These are phyloP conservation scores for Rhynchosporium graminicola DNA, from an alignment of 2,329 filamentous ascomycete species.

Conservation along the genomic window DNA sequence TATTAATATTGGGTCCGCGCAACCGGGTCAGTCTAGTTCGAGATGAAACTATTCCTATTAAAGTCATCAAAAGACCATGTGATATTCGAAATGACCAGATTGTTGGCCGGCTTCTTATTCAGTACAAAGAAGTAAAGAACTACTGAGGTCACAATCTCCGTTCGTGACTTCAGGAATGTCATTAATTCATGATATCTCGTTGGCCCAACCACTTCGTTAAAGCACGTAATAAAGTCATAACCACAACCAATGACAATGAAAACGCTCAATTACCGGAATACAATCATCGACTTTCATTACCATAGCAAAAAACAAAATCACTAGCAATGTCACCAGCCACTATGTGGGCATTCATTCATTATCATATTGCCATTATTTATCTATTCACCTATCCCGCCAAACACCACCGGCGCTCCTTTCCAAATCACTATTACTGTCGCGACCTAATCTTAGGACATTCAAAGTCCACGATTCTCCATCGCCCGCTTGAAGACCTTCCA, in stretches of 20 bases:
- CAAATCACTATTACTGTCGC: background rate
- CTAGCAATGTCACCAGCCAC: no score
- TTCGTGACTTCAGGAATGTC: background rate
- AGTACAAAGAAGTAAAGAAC: background rate
- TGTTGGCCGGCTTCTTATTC: background rate
- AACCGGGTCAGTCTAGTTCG: constrained; percentile 1
- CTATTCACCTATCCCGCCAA: no score
- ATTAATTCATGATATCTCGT: background rate
- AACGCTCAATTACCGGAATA: background rate
- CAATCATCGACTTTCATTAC: no score
- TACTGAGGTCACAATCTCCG: background rate
- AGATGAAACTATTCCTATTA: background rate
- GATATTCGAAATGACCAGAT: background rate
- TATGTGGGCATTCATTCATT: no score
- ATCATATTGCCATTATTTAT: no score
- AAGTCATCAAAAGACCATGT: background rate
- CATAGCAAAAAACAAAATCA: no score
- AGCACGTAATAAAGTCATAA: background rate
- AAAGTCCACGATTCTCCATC: constrained; percentile 29
- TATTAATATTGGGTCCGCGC: background rate
- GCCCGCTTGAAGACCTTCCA: constrained; percentile 35
- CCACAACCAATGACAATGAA: background rate
- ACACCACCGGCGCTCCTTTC: no score
- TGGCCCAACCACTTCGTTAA: background rate
- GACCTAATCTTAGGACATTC: background rate